Evolutionary conservation across 2,329 filamentous ascomycete species (phyloP), one percentile per base, ranked within the genome.

Genomic region (Penicillium sp.): DNA sequence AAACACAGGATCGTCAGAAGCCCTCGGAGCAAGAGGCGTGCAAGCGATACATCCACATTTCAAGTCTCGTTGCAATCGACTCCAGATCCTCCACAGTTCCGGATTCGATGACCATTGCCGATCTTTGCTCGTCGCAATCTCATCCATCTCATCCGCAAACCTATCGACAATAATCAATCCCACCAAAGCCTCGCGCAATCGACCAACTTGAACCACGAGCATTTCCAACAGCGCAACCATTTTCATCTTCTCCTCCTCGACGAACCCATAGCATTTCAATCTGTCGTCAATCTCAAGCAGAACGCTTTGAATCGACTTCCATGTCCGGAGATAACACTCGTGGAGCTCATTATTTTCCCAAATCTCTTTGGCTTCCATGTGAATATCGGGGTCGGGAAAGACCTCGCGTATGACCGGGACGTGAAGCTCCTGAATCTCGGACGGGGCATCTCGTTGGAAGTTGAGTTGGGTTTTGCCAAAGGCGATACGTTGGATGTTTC

Each of bases 61-160:
- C 40, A 43, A 25, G 6, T 34, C n/a, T 5, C 18, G 24, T 43
- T 43, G 40, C 13, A 43, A 8, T 6, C 18, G 40, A 25, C 13
- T 9, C 40, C 40, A 43, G 11, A 43, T 25, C 3, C 12, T 7
- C 40, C 40, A 43, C 9, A 35, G 32, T 28, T 43, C 40, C 7
- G 29, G 29, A 8, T 5, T 35, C 7, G 24, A n/a, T 5, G 40
- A 35, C 40, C 40, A 43, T n/a, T 43, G 25, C 8, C 5, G 26
- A 25, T 33, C 40, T 25, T 33, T 13, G 18, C 24, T 13, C 12
- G 26, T 9, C 3, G 40, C 11, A 9, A 43, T 43, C 32, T 43
- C 28, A 43, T 43, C 40, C 40, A 43, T 43, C n/a, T 35, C 32
- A 35, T 43, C 32, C 7, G 40, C 40, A 35, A 43, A 43, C 13